Conservation (phyloP, 2,329 filamentous ascomycete genomes). For the Magnaporthiopsis rhizophila region DNA sequence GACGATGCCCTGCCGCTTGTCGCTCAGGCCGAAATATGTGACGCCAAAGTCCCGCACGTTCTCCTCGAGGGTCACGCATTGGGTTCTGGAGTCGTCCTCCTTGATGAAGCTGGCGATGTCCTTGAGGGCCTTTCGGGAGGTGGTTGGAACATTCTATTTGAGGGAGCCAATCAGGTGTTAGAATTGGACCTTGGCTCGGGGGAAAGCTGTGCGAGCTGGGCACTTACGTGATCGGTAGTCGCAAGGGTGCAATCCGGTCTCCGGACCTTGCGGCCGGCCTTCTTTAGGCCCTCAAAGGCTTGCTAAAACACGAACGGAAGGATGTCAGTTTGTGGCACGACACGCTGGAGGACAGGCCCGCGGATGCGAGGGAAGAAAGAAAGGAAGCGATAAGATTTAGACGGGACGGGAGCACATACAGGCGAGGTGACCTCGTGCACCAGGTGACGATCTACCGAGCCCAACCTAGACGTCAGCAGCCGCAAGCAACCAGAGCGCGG, state of each 20-base stretch:
- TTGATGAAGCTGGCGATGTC: conserved; percentile 90
- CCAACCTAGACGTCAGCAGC: conserved; percentile 1
- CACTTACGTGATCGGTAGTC: conserved; percentile 87
- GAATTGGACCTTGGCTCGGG: not conserved
- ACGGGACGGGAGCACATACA: conserved; percentile 39
- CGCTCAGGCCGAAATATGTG: conserved; percentile 93
- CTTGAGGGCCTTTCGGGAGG: conserved; percentile 85
- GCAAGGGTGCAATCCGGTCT: conserved; percentile 94
- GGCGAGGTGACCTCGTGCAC: conserved; percentile 98
- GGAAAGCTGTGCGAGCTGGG: not conserved
- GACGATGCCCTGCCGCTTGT: conserved; percentile 96
- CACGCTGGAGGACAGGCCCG: not conserved
- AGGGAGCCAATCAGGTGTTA: conserved; percentile 12
- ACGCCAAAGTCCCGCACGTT: conserved; percentile 96
- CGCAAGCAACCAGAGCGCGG: conserved; percentile 1
- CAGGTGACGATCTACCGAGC: conserved; percentile 70
- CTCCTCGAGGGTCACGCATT: conserved; percentile 93
- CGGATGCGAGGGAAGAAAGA: too few relatives aligned
- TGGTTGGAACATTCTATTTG: conserved; percentile 80
- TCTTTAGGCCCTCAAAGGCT: conserved; percentile 93
- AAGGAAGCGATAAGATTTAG: not conserved
- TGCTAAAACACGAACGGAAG: conserved; percentile 46
- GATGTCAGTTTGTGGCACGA: conserved; percentile 12
- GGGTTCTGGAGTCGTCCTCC: conserved; percentile 84
- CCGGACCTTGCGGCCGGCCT: conserved; percentile 79